Conservation (phyloP, 495 filamentous ascomycete species). For the Xylaria intraflava region DNA sequence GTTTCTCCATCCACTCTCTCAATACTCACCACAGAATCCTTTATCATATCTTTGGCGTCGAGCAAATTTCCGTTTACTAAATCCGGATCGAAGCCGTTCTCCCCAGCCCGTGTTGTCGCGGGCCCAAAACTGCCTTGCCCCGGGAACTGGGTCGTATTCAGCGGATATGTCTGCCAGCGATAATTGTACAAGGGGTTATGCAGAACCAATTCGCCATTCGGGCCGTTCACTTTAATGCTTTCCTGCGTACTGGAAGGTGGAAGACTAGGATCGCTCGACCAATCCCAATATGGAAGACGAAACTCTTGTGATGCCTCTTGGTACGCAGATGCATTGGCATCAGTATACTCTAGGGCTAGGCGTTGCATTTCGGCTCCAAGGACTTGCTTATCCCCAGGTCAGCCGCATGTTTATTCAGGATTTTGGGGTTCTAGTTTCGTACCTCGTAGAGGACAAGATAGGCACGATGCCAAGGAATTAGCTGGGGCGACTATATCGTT, state of each 20-base stretch:
- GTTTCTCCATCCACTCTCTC: neutral
- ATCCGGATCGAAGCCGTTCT: slow-evolving; percentile 12
- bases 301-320: slow-evolving; percentile 28
- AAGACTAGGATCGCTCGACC: slow-evolving; percentile 26
- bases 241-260: slow-evolving; percentile 21
- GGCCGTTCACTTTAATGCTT: slow-evolving; percentile 30
- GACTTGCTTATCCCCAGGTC: slow-evolving; percentile 26
- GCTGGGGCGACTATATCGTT: slow-evolving; percentile 29
- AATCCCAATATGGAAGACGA: slow-evolving; percentile 40
- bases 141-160: slow-evolving; percentile 21
- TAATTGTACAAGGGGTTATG: slow-evolving; percentile 36
- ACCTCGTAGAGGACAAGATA: slow-evolving; percentile 39
- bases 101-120: slow-evolving; percentile 24
- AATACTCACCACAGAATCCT: slow-evolving; percentile 25
- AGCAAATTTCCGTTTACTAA: slow-evolving; percentile 18
- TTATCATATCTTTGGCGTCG: slow-evolving; percentile 14
- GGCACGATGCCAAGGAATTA: slow-evolving; percentile 38
- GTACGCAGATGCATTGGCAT: slow-evolving; percentile 22
- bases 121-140: slow-evolving; percentile 9
- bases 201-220: slow-evolving; percentile 19
- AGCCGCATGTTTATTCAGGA: neutral
- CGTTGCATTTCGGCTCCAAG: slow-evolving; percentile 29
- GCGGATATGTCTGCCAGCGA: slow-evolving; percentile 23
- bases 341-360: slow-evolving; percentile 27
- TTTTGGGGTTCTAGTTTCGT: neutral